Percentiles rank a stretch among this genome's conserved stretches.
Conservation (phyloP, 2,329 filamentous ascomycete species). For the Cryphonectria radicalis region DNA sequence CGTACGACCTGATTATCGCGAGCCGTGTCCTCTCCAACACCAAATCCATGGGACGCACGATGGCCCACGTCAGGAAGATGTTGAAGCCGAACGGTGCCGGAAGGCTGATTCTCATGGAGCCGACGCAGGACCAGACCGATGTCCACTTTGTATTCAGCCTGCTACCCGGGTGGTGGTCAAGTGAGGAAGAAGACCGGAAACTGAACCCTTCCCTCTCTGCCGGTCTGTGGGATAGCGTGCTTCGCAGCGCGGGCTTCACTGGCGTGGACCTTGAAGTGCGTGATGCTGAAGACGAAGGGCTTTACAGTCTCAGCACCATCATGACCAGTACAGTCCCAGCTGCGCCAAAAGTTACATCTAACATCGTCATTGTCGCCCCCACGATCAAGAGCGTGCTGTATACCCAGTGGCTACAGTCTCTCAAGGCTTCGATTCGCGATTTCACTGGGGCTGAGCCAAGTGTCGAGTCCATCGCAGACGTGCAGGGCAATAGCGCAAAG, state of each 20-base stretch:
- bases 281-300: conserved; percentile 6
- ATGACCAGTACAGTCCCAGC: not conserved
- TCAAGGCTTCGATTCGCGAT: not conserved
- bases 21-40: conserved; percentile 39
- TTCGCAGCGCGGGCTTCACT: conserved; percentile 17
- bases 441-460: not conserved
- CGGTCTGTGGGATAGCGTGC: conserved; percentile 9
- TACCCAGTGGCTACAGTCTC: not conserved
- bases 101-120: conserved; percentile 36
- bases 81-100: conserved; percentile 40
- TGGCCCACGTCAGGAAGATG: conserved; percentile 37
- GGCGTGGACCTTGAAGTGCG: conserved; percentile 16
- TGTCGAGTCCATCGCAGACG: not conserved
- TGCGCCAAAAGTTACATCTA: not conserved
- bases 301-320: conserved; percentile 3
- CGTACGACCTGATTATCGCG: conserved; percentile 41
- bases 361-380: not conserved
- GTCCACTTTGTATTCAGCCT: conserved; percentile 40
- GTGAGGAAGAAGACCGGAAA: not conserved
- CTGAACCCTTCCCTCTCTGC: conserved; percentile 25
- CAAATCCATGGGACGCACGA: conserved; percentile 31
- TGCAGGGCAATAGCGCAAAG: not conserved
- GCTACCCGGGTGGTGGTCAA: conserved; percentile 45
- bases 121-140: conserved; percentile 25
- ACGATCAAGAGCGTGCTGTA: not conserved